Base-by-base conservation (phyloP, 495 filamentous ascomycete genomes). In the Aspergillus coremiiformis region DNA sequence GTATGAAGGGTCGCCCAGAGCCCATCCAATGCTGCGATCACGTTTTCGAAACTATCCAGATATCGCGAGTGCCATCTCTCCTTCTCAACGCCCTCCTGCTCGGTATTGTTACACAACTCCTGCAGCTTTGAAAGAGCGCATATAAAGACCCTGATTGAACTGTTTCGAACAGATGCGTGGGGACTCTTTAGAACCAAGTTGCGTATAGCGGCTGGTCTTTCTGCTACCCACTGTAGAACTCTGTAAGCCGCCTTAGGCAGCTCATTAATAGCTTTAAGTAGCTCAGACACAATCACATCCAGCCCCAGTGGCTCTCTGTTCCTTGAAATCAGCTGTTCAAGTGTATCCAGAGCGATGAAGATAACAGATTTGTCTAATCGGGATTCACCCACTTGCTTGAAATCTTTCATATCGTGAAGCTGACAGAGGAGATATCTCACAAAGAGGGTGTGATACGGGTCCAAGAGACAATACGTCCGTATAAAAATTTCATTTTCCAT, bases 391-490 rank as follows among this genome's bases (percentile, higher is more conserved):
- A 77, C 73, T 52, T 78, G 81, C 26, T 61, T 66, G 0, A 65
- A 63, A 41, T 65, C 70, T 23, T 53, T 54, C 47, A 70, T 62
- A 43, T 63, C 59, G 27, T 75, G 71, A 62, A 75, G 55, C 61
- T 73, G 62, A 39, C 64, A 58, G 3, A 95, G 66, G 10, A 89
- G 62, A 48, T 73, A 69, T 21, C 73, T 72, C 44, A 89, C 78
- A 56, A 95, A 92, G 6, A 66, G 56, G 11, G 83, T 72, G 56
- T 96, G 88, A 15, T 73, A 73, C 4, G 81, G 81, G 61, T 94
- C 89, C 61, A 86, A 86, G 46, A 96, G 76, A 66, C 87, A 91
- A 60, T 93, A 89, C 20, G 83, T 82, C 51, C 87, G 80, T 39
- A 94, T 75, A 42, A 88, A 78, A 6, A 75, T 33, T 56, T 84